Conservation (phyloP, 495 filamentous ascomycete genomes). For the Hypoxylon fragiforme region DNA sequence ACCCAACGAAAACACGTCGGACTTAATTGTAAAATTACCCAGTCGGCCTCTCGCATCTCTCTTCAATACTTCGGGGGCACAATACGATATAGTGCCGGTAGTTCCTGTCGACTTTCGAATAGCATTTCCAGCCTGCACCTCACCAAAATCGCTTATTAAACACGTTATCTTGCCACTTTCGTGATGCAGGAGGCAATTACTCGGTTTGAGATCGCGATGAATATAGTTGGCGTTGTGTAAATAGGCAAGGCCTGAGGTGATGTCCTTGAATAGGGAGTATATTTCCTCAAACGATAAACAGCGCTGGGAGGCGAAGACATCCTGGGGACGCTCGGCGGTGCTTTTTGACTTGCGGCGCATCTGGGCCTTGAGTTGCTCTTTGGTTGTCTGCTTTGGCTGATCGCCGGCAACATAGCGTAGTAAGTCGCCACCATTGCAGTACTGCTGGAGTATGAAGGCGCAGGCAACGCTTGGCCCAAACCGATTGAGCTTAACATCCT, state of each 20-base stretch:
- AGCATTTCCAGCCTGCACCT: slow-evolving; percentile 81
- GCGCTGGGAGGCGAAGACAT: slow-evolving; percentile 56
- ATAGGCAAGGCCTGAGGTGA: slow-evolving; percentile 87
- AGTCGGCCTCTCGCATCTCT: slow-evolving; percentile 70
- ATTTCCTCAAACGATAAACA: slow-evolving; percentile 84
- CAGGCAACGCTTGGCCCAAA: slow-evolving; percentile 94
- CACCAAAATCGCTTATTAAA: slow-evolving; percentile 95
- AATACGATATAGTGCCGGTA: slow-evolving; percentile 96
- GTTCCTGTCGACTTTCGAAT: slow-evolving; percentile 86
- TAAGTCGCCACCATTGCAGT: slow-evolving; percentile 93
- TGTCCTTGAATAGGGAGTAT: slow-evolving; percentile 94
- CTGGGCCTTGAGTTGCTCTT: slow-evolving; percentile 84
- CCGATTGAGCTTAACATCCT: slow-evolving; percentile 76
- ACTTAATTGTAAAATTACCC: slow-evolving; percentile 93
- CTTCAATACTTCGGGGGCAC: slow-evolving; percentile 88
- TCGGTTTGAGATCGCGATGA: slow-evolving; percentile 93
- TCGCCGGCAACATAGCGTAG: slow-evolving; percentile 79
- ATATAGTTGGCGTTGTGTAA: slow-evolving; percentile 94
- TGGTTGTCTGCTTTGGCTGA: slow-evolving; percentile 62
- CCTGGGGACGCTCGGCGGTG: slow-evolving; percentile 46
- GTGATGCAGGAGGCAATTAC: slow-evolving; percentile 88
- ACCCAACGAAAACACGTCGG: slow-evolving; percentile 92
- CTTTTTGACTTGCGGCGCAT: slow-evolving; percentile 75
- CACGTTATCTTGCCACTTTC: slow-evolving; percentile 71
- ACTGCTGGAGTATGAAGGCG: slow-evolving; percentile 96